These are phyloP conservation scores for Exophiala viscosa DNA, from an alignment of 2,329 filamentous ascomycete genomes.

Conservation along the genomic window DNA sequence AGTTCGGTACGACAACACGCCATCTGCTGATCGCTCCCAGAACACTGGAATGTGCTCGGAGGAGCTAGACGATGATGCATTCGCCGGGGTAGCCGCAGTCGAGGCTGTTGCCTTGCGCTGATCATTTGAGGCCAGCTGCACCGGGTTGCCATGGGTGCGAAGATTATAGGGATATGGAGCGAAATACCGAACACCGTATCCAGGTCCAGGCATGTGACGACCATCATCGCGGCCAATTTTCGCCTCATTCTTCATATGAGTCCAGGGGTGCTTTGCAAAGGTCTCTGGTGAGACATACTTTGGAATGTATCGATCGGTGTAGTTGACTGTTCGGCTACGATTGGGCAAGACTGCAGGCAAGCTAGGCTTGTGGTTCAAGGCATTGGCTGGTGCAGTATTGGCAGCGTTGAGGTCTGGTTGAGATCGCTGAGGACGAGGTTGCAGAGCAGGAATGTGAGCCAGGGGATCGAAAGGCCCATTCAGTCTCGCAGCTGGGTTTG, in stretches of 20 bases:
- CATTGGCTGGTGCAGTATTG: neutral
- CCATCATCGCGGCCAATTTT: neutral
- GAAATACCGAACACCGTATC: slow-evolving; percentile 7
- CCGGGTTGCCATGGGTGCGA: neutral
- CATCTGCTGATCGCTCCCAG: no score
- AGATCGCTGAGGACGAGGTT: slow-evolving; percentile 11
- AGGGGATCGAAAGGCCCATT: slow-evolving; percentile 30
- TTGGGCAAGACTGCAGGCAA: slow-evolving; percentile 5
- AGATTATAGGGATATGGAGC: neutral
- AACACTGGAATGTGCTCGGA: neutral
- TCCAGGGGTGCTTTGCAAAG: neutral
- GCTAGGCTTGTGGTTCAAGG: neutral
- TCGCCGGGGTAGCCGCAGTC: neutral
- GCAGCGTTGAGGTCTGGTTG: slow-evolving; percentile 13
- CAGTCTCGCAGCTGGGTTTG: slow-evolving; percentile 28
- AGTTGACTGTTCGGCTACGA: slow-evolving; percentile 16
- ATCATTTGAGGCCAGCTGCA: neutral
- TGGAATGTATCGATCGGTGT: slow-evolving; percentile 17
- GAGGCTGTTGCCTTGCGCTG: neutral
- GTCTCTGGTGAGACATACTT: neutral
- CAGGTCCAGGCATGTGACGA: neutral
- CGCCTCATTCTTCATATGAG: neutral
- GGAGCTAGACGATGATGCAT: neutral
- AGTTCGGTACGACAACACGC: no score
- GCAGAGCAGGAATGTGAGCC: slow-evolving; percentile 8